Evolutionary conservation across 1,139 yeast genomes (phyloP).

Genomic region (Yarrowia galli): DNA sequence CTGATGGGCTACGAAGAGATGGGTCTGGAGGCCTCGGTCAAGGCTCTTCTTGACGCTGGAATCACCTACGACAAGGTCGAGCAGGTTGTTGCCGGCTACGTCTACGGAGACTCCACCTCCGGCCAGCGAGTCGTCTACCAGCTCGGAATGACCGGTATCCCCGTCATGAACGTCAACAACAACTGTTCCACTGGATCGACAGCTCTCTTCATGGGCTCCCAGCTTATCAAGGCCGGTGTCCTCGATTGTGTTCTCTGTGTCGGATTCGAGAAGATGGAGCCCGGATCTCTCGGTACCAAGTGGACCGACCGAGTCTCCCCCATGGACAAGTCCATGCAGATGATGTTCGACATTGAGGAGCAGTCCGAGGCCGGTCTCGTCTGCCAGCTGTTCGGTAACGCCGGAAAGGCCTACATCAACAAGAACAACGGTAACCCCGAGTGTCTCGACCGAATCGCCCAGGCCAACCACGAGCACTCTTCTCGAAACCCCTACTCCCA

Average conservation of each 20-base stretch:
- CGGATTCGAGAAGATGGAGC: conserved; percentile 49
- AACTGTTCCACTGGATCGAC: conserved; percentile 50
- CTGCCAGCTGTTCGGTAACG: conserved; percentile 49
- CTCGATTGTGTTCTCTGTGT: conserved; percentile 48
- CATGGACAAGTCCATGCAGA: conserved; percentile 43
- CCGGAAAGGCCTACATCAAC: conserved; percentile 47
- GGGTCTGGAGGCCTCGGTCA: conserved; percentile 48
- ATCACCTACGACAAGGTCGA: conserved; percentile 48
- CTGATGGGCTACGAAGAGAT: conserved; percentile 47
- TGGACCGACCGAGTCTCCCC: conserved; percentile 47
- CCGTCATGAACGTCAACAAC: conserved; percentile 48
- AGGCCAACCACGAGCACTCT: conserved; percentile 47
- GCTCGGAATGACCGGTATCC: conserved; percentile 49
- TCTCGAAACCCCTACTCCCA: conserved; percentile 50
- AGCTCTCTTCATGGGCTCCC: conserved; percentile 46
- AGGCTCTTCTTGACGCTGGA: conserved; percentile 48
- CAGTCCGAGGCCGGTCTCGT: conserved; percentile 45
- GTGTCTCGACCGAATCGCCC: conserved; percentile 47
- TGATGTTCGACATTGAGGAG: conserved; percentile 44
- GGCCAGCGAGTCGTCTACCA: conserved; percentile 49
- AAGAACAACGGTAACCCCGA: conserved; percentile 44
- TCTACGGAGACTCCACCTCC: conserved; percentile 49
- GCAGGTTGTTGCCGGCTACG: conserved; percentile 47
- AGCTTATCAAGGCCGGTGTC: conserved; percentile 45
- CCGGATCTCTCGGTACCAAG: conserved; percentile 46